Conservation (phyloP, 345 rosid genomes). For the Bruguiera gymnorhiza region DNA sequence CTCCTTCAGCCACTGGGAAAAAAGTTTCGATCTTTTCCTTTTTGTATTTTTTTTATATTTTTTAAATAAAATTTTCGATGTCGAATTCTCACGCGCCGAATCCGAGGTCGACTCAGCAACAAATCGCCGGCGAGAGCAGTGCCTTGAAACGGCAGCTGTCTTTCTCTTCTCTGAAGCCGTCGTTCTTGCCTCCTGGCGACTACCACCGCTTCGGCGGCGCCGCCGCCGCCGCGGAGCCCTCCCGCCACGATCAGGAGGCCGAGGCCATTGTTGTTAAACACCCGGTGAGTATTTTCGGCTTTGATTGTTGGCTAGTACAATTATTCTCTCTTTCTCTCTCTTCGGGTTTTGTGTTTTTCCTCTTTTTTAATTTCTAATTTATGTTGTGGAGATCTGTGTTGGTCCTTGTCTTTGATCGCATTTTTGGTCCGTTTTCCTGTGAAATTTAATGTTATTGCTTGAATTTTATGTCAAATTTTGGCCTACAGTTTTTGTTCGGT, state of each 20-base stretch:
- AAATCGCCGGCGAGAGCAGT: background rate
- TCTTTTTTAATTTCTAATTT: background rate
- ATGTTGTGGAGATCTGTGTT: slow-evolving; percentile 32
- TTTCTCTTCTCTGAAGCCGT: slow-evolving; percentile 64
- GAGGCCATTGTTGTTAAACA: slow-evolving; percentile 64
- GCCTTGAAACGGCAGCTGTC: slow-evolving; percentile 51
- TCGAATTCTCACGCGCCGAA: slow-evolving; percentile 42
- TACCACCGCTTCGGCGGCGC: slow-evolving; percentile 62
- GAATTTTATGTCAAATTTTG: background rate
- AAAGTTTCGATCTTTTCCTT: slow-evolving; percentile 9
- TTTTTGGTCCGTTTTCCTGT: background rate
- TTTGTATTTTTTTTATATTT: slow-evolving; percentile 1
- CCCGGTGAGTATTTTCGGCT: slow-evolving; percentile 43
- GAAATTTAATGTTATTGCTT: no score
- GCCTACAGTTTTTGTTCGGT: background rate
- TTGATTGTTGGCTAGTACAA: no score
- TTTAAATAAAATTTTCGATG: slow-evolving; percentile 26
- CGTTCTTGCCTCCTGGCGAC: slow-evolving; percentile 60
- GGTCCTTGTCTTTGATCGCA: background rate
- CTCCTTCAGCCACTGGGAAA: background rate
- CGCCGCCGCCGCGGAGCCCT: slow-evolving; percentile 18
- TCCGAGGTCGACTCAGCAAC: slow-evolving; percentile 28
- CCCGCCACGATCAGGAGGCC: slow-evolving; percentile 43
- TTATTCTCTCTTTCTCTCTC: background rate
- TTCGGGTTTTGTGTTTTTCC: background rate